Evolutionary conservation across 352 stramenopile genomes (phyloP).

Genomic region (Pythium grandisporangium): DNA sequence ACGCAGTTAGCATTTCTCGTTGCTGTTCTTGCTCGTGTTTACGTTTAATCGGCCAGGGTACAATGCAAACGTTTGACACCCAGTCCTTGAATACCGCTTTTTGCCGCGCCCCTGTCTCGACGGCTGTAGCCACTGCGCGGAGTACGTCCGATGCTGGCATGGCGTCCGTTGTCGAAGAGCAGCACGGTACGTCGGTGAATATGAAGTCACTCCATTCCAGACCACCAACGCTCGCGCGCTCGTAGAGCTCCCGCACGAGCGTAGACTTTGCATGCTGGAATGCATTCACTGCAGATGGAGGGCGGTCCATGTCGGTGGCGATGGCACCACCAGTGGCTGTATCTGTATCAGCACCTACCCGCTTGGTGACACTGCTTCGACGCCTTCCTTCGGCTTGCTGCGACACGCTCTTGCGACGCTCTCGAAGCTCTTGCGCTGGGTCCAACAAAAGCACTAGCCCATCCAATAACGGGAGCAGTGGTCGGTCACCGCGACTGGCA

Average conservation of each 20-base stretch:
- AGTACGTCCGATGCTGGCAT: slow-evolving; percentile 20
- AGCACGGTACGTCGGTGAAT: slow-evolving; percentile 39
- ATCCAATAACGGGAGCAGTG: slow-evolving; percentile 50
- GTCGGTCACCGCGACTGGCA: too few species aligned
- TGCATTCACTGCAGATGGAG: slow-evolving; percentile 12
- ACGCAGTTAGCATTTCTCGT: slow-evolving; percentile 8
- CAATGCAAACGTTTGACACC: slow-evolving; percentile 33
- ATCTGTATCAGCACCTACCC: too few species aligned
- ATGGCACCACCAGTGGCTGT: too few species aligned
- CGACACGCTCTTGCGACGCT: slow-evolving; percentile 20
- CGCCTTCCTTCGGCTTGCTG: slow-evolving; percentile 7
- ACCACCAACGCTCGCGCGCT: slow-evolving; percentile 25
- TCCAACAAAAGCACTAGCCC: slow-evolving; percentile 40
- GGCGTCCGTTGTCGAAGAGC: slow-evolving; percentile 4
- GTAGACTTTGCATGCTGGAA: slow-evolving; percentile 2
- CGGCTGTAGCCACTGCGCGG: slow-evolving; percentile 18
- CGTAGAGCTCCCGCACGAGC: slow-evolving; percentile 25
- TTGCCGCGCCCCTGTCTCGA: slow-evolving; percentile 23
- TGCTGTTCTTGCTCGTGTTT: not conserved
- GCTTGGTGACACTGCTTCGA: not conserved
- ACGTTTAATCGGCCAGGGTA: slow-evolving; percentile 23
- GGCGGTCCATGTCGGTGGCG: slow-evolving; percentile 3
- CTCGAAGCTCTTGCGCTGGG: slow-evolving; percentile 11
- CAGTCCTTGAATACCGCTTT: slow-evolving; percentile 62
- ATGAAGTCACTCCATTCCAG: slow-evolving; percentile 74